phyloP scores from a whole-genome alignment of 2,329 filamentous ascomycete genomes.

The Fusarium austroafricanum region DNA sequence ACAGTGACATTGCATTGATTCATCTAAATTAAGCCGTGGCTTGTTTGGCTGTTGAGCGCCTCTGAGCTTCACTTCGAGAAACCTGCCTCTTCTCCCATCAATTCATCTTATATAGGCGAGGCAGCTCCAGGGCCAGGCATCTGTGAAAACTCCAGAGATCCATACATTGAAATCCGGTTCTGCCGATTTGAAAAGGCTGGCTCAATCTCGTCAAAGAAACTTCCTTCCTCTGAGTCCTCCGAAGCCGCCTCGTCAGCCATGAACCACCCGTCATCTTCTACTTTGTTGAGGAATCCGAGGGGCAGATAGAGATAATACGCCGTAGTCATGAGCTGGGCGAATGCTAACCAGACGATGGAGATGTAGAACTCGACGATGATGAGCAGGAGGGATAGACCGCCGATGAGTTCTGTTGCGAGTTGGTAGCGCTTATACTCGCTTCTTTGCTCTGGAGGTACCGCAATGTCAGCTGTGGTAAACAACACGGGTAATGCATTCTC shows the following conservation, averaged over 20 bases:
- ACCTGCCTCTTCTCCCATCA: not conserved
- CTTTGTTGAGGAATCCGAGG: not conserved
- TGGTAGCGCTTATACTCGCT: not conserved
- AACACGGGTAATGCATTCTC: too few relatives aligned
- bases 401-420: not conserved
- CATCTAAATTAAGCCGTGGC: too few relatives aligned
- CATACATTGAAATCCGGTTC: not conserved
- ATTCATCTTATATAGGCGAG: not conserved
- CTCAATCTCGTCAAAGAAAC: not conserved
- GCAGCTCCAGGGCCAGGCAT: not conserved
- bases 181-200: not conserved
- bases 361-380: not conserved
- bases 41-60: not conserved
- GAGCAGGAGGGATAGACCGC: not conserved
- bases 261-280: not conserved
- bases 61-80: not conserved
- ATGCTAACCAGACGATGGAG: not conserved
- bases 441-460: too few relatives aligned
- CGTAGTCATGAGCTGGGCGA: not conserved
- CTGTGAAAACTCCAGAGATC: not conserved
- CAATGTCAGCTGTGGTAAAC: not conserved
- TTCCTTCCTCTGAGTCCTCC: not conserved
- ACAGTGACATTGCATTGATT: too few relatives aligned
- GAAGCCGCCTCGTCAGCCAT: not conserved
- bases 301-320: not conserved